Conservation (phyloP, 768 basidiomycete genomes). For the Gloeostereum incarnatum region DNA sequence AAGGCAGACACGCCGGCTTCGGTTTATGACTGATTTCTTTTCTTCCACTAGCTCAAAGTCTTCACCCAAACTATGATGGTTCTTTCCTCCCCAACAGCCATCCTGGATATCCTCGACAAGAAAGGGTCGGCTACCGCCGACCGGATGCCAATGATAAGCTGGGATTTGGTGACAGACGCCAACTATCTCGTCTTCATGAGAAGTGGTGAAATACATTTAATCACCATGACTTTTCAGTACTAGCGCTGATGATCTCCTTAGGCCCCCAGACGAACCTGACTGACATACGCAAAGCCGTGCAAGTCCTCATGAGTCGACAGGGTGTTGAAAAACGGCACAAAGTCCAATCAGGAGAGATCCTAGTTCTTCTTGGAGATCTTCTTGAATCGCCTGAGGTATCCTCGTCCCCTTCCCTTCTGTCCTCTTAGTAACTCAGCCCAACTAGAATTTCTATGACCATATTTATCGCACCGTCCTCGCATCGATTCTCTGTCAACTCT, state of each 20-base stretch:
- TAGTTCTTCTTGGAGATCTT: too few species aligned
- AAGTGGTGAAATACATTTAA: constrained; percentile 2
- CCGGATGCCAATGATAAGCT: constrained; percentile 14
- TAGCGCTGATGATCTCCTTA: not conserved
- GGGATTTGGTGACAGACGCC: constrained; percentile 10
- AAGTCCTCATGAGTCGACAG: constrained; percentile 12
- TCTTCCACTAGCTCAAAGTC: constrained; percentile 13
- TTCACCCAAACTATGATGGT: constrained; percentile 14
- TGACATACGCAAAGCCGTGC: constrained; percentile 8
- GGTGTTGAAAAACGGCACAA: constrained; percentile 9
- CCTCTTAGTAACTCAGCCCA: not conserved
- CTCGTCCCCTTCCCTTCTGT: too few species aligned
- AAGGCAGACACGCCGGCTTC: not conserved
- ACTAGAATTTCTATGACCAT: constrained; percentile 8
- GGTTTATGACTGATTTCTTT: not conserved
- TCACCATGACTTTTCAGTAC: not conserved
- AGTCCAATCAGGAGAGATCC: too few species aligned
- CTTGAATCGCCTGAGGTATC: too few species aligned
- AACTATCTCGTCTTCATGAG: constrained; percentile 10
- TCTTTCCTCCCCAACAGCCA: constrained; percentile 11
- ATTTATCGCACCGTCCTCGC: constrained; percentile 12
- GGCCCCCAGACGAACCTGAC: not conserved
- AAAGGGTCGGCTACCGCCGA: constrained; percentile 13
- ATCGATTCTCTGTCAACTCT: constrained; percentile 10
- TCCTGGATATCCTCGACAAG: constrained; percentile 20